phyloP scores from a whole-genome alignment of 495 filamentous ascomycete genomes.

The Hypoxylon crocopeplum region DNA sequence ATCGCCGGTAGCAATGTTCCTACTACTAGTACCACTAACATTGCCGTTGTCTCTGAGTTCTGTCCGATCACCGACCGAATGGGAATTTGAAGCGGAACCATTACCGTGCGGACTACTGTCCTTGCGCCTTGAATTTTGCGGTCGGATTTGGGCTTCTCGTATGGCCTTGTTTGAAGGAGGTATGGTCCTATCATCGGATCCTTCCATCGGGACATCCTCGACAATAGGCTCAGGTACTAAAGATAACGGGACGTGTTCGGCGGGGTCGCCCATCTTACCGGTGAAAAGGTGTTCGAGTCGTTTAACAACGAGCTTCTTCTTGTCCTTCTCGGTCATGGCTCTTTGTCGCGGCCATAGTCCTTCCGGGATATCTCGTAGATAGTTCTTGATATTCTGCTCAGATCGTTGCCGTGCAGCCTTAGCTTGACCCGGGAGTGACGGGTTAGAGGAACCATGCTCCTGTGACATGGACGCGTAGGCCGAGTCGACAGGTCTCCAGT shows the following conservation, averaged over 20 bases:
- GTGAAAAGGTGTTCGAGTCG: conserved; percentile 80
- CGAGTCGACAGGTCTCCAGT: conserved; percentile 67
- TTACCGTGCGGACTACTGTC: conserved; percentile 42
- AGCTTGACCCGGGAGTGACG: conserved; percentile 37
- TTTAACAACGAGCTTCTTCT: conserved; percentile 73
- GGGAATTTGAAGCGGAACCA: conserved; percentile 39
- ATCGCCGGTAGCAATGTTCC: conserved; percentile 5
- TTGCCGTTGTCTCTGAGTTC: conserved; percentile 49
- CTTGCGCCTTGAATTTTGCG: conserved; percentile 35
- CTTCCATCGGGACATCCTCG: conserved; percentile 62
- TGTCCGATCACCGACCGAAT: conserved; percentile 49
- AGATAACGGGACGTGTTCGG: conserved; percentile 28
- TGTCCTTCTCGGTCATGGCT: conserved; percentile 68
- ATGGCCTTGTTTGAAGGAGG: conserved; percentile 27
- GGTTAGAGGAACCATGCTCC: conserved; percentile 51
- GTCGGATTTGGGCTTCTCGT: conserved; percentile 50
- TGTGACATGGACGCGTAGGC: conserved; percentile 76
- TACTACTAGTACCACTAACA: conserved; percentile 41
- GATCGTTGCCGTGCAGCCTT: conserved; percentile 38
- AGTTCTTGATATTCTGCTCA: conserved; percentile 63
- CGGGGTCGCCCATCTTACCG: conserved; percentile 61
- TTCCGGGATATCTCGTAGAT: conserved; percentile 66
- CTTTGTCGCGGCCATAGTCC: conserved; percentile 60
- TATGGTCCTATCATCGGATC: conserved; percentile 36
- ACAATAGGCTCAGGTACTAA: conserved; percentile 57